These are phyloP conservation scores for Neurospora sp. DNA, from an alignment of 495 filamentous ascomycete species.

Conservation along the genomic window DNA sequence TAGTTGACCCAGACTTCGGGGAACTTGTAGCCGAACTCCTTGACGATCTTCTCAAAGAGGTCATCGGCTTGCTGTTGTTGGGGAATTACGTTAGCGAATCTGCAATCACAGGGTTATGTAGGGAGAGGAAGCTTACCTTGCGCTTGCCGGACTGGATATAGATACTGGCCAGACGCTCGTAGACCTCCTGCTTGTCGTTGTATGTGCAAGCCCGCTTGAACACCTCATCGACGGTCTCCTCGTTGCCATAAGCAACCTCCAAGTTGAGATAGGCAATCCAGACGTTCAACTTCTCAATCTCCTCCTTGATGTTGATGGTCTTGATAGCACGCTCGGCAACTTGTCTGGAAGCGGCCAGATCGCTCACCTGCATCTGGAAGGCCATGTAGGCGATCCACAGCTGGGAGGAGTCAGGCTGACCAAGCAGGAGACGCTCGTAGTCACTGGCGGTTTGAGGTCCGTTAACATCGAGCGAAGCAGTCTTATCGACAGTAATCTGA, in stretches of 20 bases:
- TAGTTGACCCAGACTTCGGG: constrained; percentile 87
- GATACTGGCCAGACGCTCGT: constrained; percentile 83
- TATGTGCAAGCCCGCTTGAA: constrained; percentile 92
- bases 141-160: constrained; percentile 85
- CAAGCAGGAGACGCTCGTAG: constrained; percentile 86
- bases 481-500: constrained; percentile 76
- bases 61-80: constrained; percentile 68
- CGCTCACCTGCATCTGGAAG: constrained; percentile 86
- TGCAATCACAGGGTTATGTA: background rate
- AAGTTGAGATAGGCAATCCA: constrained; percentile 93
- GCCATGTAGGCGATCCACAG: constrained; percentile 96
- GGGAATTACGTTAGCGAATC: constrained; percentile 26
- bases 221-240: constrained; percentile 73
- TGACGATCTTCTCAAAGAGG: constrained; percentile 74
- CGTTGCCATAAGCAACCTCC: constrained; percentile 80
- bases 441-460: constrained; percentile 88
- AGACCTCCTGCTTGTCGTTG: constrained; percentile 83
- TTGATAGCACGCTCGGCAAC: constrained; percentile 82
- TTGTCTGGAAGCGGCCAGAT: constrained; percentile 73
- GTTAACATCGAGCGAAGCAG: constrained; percentile 75
- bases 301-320: constrained; percentile 78
- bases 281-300: constrained; percentile 84
- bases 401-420: constrained; percentile 77
- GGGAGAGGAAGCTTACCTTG: constrained; percentile 34
- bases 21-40: constrained; percentile 73